Percentiles rank a stretch among this genome's conserved stretches.
These are phyloP conservation scores for Quercus dentata DNA, from an alignment of 306 rosid species.

Conservation along the genomic window DNA sequence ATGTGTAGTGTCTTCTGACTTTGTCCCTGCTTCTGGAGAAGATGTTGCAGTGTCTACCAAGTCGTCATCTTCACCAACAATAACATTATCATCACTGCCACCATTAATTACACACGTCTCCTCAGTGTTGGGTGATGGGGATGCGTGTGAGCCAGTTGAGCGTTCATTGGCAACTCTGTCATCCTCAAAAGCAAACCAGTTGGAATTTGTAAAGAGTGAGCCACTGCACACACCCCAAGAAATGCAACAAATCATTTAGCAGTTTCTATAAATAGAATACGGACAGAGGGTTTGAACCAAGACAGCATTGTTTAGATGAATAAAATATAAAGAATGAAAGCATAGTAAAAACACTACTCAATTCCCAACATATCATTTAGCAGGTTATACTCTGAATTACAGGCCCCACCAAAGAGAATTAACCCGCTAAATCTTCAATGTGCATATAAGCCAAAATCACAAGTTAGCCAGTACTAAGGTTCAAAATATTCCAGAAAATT, in stretches of 20 bases:
- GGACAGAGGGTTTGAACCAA: not conserved
- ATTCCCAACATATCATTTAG: not conserved
- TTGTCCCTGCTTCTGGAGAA: constrained; percentile 52
- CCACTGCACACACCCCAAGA: constrained; percentile 53
- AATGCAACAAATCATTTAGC: constrained; percentile 14
- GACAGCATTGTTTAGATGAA: not conserved
- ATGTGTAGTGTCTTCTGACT: constrained; percentile 26
- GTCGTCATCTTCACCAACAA: constrained; percentile 75
- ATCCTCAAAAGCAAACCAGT: constrained; percentile 97
- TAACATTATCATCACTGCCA: constrained; percentile 45
- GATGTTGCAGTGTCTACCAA: constrained; percentile 82
- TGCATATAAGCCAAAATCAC: not conserved
- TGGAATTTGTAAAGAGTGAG: constrained; percentile 93
- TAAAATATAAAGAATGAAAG: not conserved
- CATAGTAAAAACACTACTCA: not conserved
- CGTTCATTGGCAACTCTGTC: constrained; percentile 63
- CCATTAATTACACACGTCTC: constrained; percentile 37
- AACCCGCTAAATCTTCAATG: not conserved
- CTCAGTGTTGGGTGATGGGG: constrained; percentile 68
- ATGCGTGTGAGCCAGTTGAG: constrained; percentile 60
- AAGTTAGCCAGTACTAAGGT: not conserved
- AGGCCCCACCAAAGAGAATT: not conserved
- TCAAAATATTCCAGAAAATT: not conserved
- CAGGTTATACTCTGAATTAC: not conserved
- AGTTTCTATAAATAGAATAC: not conserved